Base-by-base conservation (phyloP, 257 asterid genomes). In the Asclepias syriaca region DNA sequence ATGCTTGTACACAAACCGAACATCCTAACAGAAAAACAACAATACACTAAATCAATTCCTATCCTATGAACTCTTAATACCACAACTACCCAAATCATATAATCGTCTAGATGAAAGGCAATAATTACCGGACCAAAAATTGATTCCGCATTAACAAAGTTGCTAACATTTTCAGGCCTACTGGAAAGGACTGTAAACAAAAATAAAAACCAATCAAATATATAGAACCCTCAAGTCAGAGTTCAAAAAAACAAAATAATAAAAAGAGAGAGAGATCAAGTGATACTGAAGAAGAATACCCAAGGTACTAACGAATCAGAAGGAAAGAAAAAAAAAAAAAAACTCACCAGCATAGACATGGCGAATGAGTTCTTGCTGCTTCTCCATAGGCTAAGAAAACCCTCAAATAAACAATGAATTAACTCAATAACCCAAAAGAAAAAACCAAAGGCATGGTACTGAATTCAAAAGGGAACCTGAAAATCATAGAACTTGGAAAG, bases 1-100 rank as follows among this genome's bases (percentile, higher is more conserved):
- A 67, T 74, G 80, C 75, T 81, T 81, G 77, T 81, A 81, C 56
- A 77, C 85, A 29, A 81, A 77, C 63, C 75, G 64, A 5, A 77
- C 60, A 63, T 56, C 85, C 85, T 81, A 77, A 39, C 57, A 61
- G 43, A 50, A 50, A 13, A 65, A 37, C 3, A 13, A 8, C 5
- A 66, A 15, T 3, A 21, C 22, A 24, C 29, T 22, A 57, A 59
- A 59, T 59, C 40, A 59, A 59, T 8, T 24, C 14, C n/a, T 27
- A 8, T 24, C 14, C n/a, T 27, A 13, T 3, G 65, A 59, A 59
- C 19, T 27, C 43, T 59, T 59, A 57, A 15, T 22, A 13, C 12
- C 14, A 29, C 40, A 27, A 59, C 5, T 43, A 59, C 19, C 13
- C 40, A 29, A 29, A 12, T 59, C n/a, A 6, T 22, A 59, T 22